Percentiles rank a stretch among this genome's conserved stretches.
Evolutionary conservation across 2,329 filamentous ascomycete species (phyloP).

Genomic region (Alternaria ventricosa): DNA sequence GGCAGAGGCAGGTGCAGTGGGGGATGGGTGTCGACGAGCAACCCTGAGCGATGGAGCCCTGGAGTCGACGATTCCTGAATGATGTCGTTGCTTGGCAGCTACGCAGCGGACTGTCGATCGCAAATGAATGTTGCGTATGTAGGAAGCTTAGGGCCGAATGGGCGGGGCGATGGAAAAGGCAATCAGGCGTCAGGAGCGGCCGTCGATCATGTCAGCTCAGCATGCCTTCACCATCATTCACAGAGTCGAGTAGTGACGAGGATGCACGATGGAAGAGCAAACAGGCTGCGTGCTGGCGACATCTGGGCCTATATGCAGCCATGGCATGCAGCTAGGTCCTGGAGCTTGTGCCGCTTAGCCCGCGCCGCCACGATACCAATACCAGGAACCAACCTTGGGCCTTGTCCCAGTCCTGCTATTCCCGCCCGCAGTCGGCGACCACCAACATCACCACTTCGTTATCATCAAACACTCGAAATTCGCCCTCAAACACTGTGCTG

Average conservation of each 20-base stretch:
- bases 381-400: conserved; percentile 13
- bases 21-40: conserved; percentile 14
- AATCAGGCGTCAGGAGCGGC: conserved; percentile 8
- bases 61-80: conserved; percentile 18
- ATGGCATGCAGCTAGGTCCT: conserved; percentile 18
- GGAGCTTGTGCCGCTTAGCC: conserved; percentile 28
- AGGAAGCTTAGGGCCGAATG: conserved; percentile 28
- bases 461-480: not conserved
- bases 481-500: not conserved
- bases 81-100: conserved; percentile 35
- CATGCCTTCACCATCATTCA: conserved; percentile 8
- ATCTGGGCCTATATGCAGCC: conserved; percentile 20
- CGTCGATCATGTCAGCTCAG: conserved; percentile 20
- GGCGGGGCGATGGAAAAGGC: conserved; percentile 19
- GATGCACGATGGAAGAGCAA: not conserved
- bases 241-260: not conserved
- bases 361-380: conserved; percentile 13
- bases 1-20: conserved; percentile 6
- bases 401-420: not conserved
- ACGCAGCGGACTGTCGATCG: conserved; percentile 14
- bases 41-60: conserved; percentile 24
- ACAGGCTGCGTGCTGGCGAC: conserved; percentile 7
- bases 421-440: conserved; percentile 1
- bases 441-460: conserved; percentile 6
- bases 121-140: conserved; percentile 17